Conservation (phyloP, 2,329 filamentous ascomycete genomes). For the Sporothrix luriei region DNA sequence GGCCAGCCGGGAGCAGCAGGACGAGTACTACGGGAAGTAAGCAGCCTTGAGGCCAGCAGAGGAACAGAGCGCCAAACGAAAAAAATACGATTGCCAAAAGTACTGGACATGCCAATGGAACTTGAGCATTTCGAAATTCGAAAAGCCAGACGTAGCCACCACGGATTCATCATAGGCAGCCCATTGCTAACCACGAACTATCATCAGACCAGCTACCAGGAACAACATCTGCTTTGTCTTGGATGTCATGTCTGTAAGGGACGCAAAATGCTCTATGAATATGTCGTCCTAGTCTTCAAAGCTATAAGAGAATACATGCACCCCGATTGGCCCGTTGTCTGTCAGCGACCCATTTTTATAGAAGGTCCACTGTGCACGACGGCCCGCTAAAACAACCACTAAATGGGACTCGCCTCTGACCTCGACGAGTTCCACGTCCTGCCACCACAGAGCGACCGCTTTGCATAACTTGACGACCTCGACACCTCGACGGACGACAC, state of each 20-base stretch:
- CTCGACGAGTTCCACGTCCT: slow-evolving; percentile 5
- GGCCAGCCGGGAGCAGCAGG: slow-evolving; percentile 11
- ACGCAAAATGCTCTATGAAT: too few species aligned
- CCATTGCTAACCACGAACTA: too few species aligned
- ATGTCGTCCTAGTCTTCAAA: background rate
- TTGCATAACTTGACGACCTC: background rate
- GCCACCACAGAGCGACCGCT: background rate
- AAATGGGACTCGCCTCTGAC: slow-evolving; percentile 7
- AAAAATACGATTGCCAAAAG: background rate
- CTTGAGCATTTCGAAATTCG: too few species aligned
- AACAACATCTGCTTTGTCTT: too few species aligned
- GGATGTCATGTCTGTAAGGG: too few species aligned
- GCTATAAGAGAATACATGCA: background rate
- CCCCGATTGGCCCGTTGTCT: background rate
- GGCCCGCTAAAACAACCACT: slow-evolving; percentile 14
- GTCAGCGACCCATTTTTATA: background rate
- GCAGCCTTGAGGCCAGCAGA: too few species aligned
- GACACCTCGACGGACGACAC: background rate
- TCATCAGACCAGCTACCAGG: too few species aligned
- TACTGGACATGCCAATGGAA: too few species aligned
- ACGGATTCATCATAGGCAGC: too few species aligned
- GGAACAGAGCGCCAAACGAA: background rate
- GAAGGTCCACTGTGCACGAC: background rate
- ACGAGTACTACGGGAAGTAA: slow-evolving; percentile 9
- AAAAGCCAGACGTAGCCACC: too few species aligned